Conservation (phyloP, 768 basidiomycete genomes). For the button mushroom (Agaricus bisporus) region DNA sequence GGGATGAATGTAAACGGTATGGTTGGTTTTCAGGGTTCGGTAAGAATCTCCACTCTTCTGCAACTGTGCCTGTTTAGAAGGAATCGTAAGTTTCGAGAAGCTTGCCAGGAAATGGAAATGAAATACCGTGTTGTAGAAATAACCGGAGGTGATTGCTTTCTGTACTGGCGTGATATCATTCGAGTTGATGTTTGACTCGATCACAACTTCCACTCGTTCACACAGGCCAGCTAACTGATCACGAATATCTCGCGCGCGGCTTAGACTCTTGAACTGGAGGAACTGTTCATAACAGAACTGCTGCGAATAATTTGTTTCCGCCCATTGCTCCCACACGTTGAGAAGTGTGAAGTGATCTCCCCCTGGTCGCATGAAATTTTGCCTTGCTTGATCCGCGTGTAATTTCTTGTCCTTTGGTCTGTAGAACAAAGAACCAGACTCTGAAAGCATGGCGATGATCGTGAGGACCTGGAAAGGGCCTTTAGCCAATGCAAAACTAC, state of each 20-base stretch:
- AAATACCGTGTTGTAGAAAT: slow-evolving; percentile 90
- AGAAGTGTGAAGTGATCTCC: slow-evolving; percentile 97
- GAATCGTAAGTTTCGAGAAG: background rate
- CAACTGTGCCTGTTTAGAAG: slow-evolving; percentile 61
- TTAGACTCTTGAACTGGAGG: slow-evolving; percentile 90
- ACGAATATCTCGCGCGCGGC: slow-evolving; percentile 91
- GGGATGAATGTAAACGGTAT: slow-evolving; percentile 96
- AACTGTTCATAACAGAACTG: slow-evolving; percentile 97
- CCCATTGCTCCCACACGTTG: slow-evolving; percentile 99
- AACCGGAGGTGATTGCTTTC: slow-evolving; percentile 92
- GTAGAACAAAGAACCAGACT: slow-evolving; percentile 92
- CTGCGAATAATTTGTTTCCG: slow-evolving; percentile 94
- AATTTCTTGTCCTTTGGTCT: slow-evolving; percentile 98
- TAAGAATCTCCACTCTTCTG: slow-evolving; percentile 98
- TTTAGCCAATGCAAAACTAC: background rate
- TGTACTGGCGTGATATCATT: slow-evolving; percentile 92
- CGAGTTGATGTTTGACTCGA: slow-evolving; percentile 82
- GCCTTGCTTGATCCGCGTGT: slow-evolving; percentile 95
- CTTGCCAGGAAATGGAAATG: background rate
- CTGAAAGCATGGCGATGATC: slow-evolving; percentile 95
- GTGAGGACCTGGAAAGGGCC: slow-evolving; percentile 65
- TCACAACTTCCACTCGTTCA: slow-evolving; percentile 93
- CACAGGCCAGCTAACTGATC: slow-evolving; percentile 93
- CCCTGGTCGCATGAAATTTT: slow-evolving; percentile 92
- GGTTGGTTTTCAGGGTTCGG: slow-evolving; percentile 91